A percentile compares a stretch with the other conserved stretches of the same genome.
Evolutionary conservation across 441 rosid genomes (phyloP).

Genomic region (Manihot esculenta): DNA sequence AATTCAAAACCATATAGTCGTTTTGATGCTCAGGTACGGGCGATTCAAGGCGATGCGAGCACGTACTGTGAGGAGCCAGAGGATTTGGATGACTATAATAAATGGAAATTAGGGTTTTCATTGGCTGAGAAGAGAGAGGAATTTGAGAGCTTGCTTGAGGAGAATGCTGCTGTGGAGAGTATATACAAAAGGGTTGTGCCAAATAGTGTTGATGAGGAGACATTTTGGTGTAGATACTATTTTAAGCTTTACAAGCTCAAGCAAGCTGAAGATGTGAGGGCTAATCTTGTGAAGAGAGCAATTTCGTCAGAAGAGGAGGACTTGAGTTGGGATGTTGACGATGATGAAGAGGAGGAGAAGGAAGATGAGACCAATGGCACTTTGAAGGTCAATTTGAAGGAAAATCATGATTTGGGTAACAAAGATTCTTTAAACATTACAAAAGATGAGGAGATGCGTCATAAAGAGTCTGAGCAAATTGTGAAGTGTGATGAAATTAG

Average conservation of each 20-base stretch:
- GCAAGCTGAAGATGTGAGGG: conserved; percentile 63
- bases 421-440: too few species aligned
- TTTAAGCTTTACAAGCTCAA: conserved; percentile 57
- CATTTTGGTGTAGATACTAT: conserved; percentile 67
- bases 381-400: background rate
- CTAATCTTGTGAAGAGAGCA: conserved; percentile 64
- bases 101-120: conserved; percentile 55
- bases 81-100: conserved; percentile 46
- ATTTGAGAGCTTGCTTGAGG: conserved; percentile 37
- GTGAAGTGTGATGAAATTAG: conserved; percentile 5
- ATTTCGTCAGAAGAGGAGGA: conserved; percentile 35
- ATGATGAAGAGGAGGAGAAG: conserved; percentile 8
- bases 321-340: conserved; percentile 36
- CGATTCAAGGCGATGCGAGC: conserved; percentile 45
- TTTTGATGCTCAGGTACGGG: conserved; percentile 56
- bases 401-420: conserved; percentile 1
- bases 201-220: conserved; percentile 45
- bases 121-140: conserved; percentile 51
- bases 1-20: conserved; percentile 39
- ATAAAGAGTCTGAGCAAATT: conserved; percentile 4
- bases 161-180: conserved; percentile 37
- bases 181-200: conserved; percentile 47
- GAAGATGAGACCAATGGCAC: background rate
- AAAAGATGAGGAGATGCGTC: conserved; percentile 14
- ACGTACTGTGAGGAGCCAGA: conserved; percentile 60